These are phyloP conservation scores for Aristolochia contorta DNA, from an alignment of 164 flowering plant genomes.

Conservation along the genomic window DNA sequence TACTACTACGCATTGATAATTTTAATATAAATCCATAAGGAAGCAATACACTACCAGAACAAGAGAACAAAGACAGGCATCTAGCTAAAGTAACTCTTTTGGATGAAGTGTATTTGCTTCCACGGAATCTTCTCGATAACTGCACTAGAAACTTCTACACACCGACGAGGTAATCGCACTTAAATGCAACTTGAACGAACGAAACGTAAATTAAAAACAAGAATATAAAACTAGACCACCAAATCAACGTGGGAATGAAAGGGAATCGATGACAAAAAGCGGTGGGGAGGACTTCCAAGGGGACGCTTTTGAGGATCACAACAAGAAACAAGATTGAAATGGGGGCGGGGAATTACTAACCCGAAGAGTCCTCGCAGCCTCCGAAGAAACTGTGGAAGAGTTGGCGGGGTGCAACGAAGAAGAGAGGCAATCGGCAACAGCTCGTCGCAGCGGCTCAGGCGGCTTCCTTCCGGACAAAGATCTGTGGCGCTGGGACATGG, in stretches of 20 bases:
- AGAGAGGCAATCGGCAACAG: slow-evolving; percentile 88
- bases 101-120: neutral
- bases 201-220: too few species aligned
- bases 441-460: slow-evolving; percentile 91
- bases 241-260: too few species aligned
- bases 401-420: slow-evolving; percentile 35
- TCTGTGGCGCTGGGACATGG: slow-evolving; percentile 50
- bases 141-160: neutral
- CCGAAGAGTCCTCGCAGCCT: slow-evolving; percentile 82
- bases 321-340: too few species aligned
- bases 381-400: slow-evolving; percentile 43
- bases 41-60: neutral
- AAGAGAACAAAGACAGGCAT: neutral
- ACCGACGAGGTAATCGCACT: neutral
- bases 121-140: neutral
- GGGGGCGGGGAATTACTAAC: slow-evolving; percentile 26
- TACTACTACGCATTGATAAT: neutral
- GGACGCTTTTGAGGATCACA: too few species aligned
- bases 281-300: too few species aligned
- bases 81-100: too few species aligned
- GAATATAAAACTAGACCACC: too few species aligned
- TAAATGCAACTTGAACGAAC: neutral
- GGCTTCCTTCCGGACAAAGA: slow-evolving; percentile 73
- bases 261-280: too few species aligned
- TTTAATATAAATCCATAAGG: neutral